Conservation (phyloP, 2,329 filamentous ascomycete species). For the Aspergillus puulaauensis region DNA sequence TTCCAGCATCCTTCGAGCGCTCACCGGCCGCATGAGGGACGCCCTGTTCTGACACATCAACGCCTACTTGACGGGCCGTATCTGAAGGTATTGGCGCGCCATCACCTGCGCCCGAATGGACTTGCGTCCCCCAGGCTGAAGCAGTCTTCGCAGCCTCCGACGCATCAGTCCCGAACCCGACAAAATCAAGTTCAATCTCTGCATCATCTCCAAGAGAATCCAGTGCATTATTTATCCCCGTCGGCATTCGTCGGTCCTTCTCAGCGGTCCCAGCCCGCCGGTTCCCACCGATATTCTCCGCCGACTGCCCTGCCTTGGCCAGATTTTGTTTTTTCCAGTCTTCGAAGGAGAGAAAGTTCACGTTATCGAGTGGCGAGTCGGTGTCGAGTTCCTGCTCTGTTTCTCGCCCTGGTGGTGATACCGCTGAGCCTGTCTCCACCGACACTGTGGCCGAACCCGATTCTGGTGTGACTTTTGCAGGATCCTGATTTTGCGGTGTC, state of each 20-base stretch:
- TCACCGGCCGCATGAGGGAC: constrained; percentile 54
- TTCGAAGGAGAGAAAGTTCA: constrained; percentile 92
- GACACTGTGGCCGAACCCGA: constrained; percentile 3
- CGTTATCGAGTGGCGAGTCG: constrained; percentile 68
- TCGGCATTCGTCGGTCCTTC: constrained; percentile 49
- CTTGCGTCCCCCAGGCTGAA: constrained; percentile 29
- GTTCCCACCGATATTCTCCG: constrained; percentile 62
- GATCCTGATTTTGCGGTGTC: neutral
- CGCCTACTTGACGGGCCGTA: constrained; percentile 16
- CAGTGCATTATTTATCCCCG: constrained; percentile 65
- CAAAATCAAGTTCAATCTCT: constrained; percentile 77
- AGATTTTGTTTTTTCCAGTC: constrained; percentile 97
- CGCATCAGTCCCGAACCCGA: constrained; percentile 56
- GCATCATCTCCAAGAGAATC: constrained; percentile 82
- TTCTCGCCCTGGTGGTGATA: constrained; percentile 9
- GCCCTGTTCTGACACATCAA: constrained; percentile 40
- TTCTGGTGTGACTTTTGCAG: neutral
- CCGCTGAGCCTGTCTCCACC: neutral
- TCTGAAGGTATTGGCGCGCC: constrained; percentile 28
- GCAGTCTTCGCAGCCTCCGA: constrained; percentile 34
- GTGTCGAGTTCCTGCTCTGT: constrained; percentile 54
- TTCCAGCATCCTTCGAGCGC: constrained; percentile 88
- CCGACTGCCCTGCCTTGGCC: constrained; percentile 77
- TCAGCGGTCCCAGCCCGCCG: constrained; percentile 50
- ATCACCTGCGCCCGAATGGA: constrained; percentile 7